These are phyloP conservation scores for Neofusicoccum sp. DNA, from an alignment of 2,329 filamentous ascomycete genomes.

Conservation along the genomic window DNA sequence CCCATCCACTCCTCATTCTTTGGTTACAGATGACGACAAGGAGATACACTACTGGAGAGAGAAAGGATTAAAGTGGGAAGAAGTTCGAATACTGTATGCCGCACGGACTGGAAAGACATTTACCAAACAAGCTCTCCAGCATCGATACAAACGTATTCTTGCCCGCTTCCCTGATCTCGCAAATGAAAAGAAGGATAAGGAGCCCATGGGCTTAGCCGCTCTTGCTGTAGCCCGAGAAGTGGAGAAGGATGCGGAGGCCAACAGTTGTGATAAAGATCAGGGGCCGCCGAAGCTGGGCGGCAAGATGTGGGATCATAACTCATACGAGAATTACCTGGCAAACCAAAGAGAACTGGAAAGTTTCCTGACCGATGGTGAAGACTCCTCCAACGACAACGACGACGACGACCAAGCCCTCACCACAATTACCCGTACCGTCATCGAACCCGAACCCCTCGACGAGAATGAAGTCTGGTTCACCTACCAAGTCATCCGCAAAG, in stretches of 20 bases:
- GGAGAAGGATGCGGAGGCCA: neutral
- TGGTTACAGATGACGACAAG: conserved; percentile 3
- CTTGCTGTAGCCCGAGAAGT: neutral
- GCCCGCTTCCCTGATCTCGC: neutral
- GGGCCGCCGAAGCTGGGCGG: neutral
- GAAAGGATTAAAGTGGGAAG: neutral
- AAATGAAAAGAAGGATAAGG: neutral
- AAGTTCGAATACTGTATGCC: neutral
- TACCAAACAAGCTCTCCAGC: neutral
- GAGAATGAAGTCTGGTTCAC: conserved; percentile 4
- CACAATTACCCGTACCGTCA: neutral
- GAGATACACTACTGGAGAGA: neutral
- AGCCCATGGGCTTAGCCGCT: neutral
- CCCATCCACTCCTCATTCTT: neutral
- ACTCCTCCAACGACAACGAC: neutral
- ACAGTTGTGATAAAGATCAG: neutral
- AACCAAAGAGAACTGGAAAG: neutral
- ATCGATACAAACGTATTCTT: neutral
- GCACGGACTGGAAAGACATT: neutral
- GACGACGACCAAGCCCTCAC: neutral
- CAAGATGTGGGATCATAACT: neutral
- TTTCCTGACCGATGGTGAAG: conserved; percentile 3
- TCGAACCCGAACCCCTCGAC: neutral
- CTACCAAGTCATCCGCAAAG: conserved; percentile 6
- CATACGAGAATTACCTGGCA: neutral